Conservation (phyloP, 192 early-diverging fungal genomes). For the Coemansia sp. region DNA sequence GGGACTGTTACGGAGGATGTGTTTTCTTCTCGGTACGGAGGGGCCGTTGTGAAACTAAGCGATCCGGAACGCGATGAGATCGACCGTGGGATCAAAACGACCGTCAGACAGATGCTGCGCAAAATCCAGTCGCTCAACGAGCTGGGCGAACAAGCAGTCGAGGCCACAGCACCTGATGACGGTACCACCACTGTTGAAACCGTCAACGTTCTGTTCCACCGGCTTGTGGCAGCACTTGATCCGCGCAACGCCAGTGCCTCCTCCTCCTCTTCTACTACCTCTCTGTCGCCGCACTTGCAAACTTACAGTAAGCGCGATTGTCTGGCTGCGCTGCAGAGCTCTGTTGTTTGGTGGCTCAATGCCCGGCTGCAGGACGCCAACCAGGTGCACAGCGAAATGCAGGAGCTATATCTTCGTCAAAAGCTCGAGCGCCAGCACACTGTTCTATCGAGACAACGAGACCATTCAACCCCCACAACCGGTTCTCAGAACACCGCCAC, state of each 20-base stretch:
- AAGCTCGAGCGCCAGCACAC: constrained; percentile 68
- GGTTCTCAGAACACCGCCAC: constrained; percentile 2
- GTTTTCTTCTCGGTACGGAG: background rate
- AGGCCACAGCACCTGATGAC: constrained; percentile 20
- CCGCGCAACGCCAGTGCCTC: constrained; percentile 33
- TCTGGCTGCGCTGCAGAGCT: constrained; percentile 66
- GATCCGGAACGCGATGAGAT: constrained; percentile 70
- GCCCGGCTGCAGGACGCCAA: constrained; percentile 64
- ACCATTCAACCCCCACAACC: background rate
- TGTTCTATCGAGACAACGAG: constrained; percentile 10
- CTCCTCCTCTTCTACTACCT: background rate
- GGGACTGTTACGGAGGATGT: constrained; percentile 1
- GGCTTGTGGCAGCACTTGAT: constrained; percentile 46
- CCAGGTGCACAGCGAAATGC: constrained; percentile 69
- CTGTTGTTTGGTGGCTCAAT: constrained; percentile 69
- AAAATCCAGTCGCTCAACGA: constrained; percentile 61
- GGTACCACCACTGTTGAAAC: background rate
- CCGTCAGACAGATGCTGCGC: constrained; percentile 59
- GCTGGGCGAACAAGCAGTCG: constrained; percentile 50
- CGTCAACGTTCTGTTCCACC: constrained; percentile 39
- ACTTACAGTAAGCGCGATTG: constrained; percentile 54
- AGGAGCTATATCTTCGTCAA: constrained; percentile 64
- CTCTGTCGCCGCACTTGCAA: background rate
- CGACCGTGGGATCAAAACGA: constrained; percentile 62
- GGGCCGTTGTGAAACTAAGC: constrained; percentile 39